phyloP scores from a whole-genome alignment of 2,329 filamentous ascomycete genomes.

The Pseudogymnoascus destructans region DNA sequence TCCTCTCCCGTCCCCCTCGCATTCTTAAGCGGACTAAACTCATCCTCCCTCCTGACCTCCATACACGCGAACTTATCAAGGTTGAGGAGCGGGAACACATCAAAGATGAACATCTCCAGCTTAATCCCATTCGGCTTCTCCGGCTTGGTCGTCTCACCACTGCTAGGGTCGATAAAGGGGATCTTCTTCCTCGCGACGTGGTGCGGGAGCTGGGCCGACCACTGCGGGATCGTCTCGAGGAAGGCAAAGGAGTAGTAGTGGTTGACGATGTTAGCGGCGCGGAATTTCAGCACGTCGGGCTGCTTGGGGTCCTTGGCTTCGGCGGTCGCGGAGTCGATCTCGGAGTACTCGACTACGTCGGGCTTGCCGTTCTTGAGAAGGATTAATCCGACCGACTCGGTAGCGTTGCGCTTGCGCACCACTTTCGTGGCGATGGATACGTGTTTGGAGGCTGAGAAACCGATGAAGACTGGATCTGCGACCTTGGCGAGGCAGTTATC shows the following conservation, averaged over 20 bases:
- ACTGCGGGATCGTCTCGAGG: constrained; percentile 78
- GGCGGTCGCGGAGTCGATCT: constrained; percentile 81
- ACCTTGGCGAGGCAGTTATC: constrained; percentile 99
- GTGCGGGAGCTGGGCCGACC: constrained; percentile 74
- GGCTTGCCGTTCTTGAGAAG: constrained; percentile 90
- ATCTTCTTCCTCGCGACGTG: constrained; percentile 99
- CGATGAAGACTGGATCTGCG: constrained; percentile 91
- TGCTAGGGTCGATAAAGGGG: constrained; percentile 63
- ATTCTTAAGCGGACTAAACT: constrained; percentile 97
- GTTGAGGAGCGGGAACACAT: constrained; percentile 82
- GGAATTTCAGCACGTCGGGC: constrained; percentile 76
- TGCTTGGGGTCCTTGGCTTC: constrained; percentile 78
- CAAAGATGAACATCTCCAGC: constrained; percentile 97
- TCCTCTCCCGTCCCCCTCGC: constrained; percentile 73
- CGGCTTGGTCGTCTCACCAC: constrained; percentile 73
- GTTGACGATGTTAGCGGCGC: constrained; percentile 98
- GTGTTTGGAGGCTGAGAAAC: constrained; percentile 74
- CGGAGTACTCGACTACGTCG: constrained; percentile 96
- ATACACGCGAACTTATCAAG: constrained; percentile 88
- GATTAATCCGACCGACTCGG: constrained; percentile 90
- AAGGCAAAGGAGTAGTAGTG: constrained; percentile 97
- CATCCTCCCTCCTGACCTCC: constrained; percentile 92
- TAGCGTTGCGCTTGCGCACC: constrained; percentile 94
- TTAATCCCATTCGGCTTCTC: constrained; percentile 97
- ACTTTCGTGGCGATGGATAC: constrained; percentile 98